Evolutionary conservation across 1,139 yeast genomes (phyloP).

Genomic region (Geotrichum carabidarum): DNA sequence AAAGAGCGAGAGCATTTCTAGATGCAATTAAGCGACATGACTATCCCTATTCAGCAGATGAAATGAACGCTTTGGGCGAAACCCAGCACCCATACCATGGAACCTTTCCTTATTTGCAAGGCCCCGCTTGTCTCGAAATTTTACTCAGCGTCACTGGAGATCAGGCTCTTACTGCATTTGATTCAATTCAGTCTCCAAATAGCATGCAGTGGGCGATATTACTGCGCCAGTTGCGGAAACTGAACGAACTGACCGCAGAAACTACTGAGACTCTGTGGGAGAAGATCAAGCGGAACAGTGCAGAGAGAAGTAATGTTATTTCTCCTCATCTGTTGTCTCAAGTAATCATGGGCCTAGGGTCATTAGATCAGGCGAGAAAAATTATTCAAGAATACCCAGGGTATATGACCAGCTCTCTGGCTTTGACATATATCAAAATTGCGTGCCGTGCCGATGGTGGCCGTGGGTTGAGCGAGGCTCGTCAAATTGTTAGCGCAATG

Average conservation of each 20-base stretch:
- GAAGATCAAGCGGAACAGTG: conserved; percentile 13
- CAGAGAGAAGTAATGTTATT: neutral
- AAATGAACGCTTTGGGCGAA: conserved; percentile 21
- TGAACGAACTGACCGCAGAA: conserved; percentile 24
- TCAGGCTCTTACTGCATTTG: conserved; percentile 13
- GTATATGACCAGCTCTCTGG: conserved; percentile 4
- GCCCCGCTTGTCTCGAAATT: conserved; percentile 16
- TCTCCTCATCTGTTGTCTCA: conserved; percentile 24
- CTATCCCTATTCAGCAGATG: conserved; percentile 26
- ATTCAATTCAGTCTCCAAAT: conserved; percentile 16
- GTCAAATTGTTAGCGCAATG: conserved; percentile 1
- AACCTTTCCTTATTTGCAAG: conserved; percentile 27
- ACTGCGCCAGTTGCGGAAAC: conserved; percentile 23
- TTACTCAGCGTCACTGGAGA: conserved; percentile 12
- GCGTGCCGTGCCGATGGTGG: neutral
- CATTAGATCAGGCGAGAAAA: conserved; percentile 12
- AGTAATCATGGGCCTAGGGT: conserved; percentile 23
- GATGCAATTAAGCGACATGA: conserved; percentile 26
- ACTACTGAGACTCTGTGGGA: conserved; percentile 28
- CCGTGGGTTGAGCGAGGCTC: neutral
- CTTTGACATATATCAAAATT: conserved; percentile 7
- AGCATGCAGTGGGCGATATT: conserved; percentile 30
- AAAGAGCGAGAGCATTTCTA: conserved; percentile 23
- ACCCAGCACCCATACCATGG: conserved; percentile 18
- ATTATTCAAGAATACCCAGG: conserved; percentile 17